Evolutionary conservation across 768 basidiomycete genomes (phyloP).

Genomic region (Trichaptum fuscoviolaceum): DNA sequence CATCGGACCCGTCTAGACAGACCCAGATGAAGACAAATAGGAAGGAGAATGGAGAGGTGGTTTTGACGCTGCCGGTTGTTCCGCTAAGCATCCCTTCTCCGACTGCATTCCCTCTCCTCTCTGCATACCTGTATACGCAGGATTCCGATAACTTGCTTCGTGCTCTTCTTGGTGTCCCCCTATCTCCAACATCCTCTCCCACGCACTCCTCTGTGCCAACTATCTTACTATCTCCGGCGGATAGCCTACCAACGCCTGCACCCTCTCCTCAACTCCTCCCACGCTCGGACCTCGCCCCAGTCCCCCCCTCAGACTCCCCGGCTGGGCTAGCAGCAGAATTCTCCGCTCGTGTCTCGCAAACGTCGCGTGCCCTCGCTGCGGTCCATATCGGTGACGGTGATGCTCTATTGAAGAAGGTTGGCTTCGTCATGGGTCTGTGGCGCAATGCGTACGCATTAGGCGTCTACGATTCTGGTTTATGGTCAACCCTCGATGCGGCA

Average conservation of each 20-base stretch:
- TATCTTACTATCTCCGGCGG: slow-evolving; percentile 24
- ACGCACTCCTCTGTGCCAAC: slow-evolving; percentile 15
- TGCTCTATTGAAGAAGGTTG: slow-evolving; percentile 43
- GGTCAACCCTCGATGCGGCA: slow-evolving; percentile 59
- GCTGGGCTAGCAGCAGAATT: slow-evolving; percentile 22
- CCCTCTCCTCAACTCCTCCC: slow-evolving; percentile 39
- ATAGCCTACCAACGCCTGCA: slow-evolving; percentile 29
- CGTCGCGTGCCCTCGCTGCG: slow-evolving; percentile 18
- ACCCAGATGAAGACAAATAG: background rate
- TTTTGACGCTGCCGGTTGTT: slow-evolving; percentile 48
- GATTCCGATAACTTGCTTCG: slow-evolving; percentile 44
- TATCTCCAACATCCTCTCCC: slow-evolving; percentile 19
- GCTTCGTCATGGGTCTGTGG: slow-evolving; percentile 62
- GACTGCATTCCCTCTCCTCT: slow-evolving; percentile 51
- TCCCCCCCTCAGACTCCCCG: slow-evolving; percentile 43
- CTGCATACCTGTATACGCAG: slow-evolving; percentile 65
- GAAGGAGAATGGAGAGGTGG: background rate
- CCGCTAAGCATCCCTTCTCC: slow-evolving; percentile 61
- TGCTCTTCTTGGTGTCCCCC: slow-evolving; percentile 33
- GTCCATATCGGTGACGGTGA: slow-evolving; percentile 7
- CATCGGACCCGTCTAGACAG: slow-evolving; percentile 17
- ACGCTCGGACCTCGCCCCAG: slow-evolving; percentile 41
- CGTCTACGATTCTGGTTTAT: slow-evolving; percentile 57
- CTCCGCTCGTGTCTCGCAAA: slow-evolving; percentile 38
- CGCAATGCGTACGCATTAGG: slow-evolving; percentile 68